Conservation (phyloP, 495 filamentous ascomycete species). For the Viridothelium virens region DNA sequence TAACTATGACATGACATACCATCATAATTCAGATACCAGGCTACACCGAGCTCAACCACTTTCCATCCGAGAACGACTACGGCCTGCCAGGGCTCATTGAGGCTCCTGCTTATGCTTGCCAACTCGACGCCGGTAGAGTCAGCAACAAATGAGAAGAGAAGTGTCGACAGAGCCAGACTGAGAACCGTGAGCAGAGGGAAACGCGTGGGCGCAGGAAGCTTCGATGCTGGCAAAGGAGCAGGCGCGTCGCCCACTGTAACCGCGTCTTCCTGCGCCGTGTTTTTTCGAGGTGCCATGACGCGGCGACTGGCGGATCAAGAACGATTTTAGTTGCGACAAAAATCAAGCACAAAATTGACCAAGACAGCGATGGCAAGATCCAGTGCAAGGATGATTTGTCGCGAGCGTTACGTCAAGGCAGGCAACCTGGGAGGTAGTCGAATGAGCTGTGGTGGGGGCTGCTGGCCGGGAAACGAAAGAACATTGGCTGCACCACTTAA, state of each 20-base stretch:
- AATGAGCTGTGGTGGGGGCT: not conserved
- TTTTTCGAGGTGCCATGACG: not conserved
- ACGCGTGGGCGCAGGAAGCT: conserved; percentile 47
- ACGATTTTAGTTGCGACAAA: not conserved
- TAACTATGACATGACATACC: conserved; percentile 37
- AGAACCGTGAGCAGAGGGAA: conserved; percentile 57
- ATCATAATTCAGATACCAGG: conserved; percentile 65
- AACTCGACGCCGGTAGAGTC: conserved; percentile 50
- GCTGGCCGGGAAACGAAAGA: conserved; percentile 8
- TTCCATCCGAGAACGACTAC: conserved; percentile 56
- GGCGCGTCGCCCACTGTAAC: not conserved
- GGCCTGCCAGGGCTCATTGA: conserved; percentile 56
- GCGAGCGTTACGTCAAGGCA: too few species aligned
- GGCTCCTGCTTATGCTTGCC: conserved; percentile 50
- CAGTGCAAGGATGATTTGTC: too few species aligned
- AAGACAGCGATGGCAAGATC: too few species aligned
- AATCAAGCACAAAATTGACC: too few species aligned
- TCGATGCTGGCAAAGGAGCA: conserved; percentile 24
- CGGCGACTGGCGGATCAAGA: not conserved
- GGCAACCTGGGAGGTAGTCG: too few species aligned
- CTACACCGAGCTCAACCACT: conserved; percentile 57
- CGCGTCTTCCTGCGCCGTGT: not conserved
- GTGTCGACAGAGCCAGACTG: conserved; percentile 52
- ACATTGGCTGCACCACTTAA: not conserved
- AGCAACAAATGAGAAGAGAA: conserved; percentile 49